phyloP scores from a whole-genome alignment of 2,329 filamentous ascomycete species.

The Cytospora chrysosperma region DNA sequence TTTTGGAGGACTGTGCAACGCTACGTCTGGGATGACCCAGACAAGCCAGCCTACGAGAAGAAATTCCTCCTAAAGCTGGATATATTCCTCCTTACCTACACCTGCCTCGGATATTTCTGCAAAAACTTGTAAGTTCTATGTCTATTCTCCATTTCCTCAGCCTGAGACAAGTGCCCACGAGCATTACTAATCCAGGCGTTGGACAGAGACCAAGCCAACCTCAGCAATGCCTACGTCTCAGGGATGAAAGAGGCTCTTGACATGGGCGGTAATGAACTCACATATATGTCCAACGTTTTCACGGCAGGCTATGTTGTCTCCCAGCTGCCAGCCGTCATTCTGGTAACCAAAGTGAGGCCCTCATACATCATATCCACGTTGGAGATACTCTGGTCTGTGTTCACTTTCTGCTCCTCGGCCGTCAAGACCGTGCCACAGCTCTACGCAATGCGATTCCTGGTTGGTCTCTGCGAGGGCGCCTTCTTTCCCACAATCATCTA shows the following conservation, averaged over 20 bases:
- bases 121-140: constrained; percentile 17
- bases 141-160: neutral
- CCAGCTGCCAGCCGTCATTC: constrained; percentile 21
- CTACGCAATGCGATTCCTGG: constrained; percentile 20
- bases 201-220: constrained; percentile 9
- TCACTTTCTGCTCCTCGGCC: constrained; percentile 22
- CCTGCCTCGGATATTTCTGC: constrained; percentile 23
- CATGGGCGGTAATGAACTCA: constrained; percentile 21
- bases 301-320: constrained; percentile 22
- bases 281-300: constrained; percentile 21
- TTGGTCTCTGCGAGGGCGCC: constrained; percentile 21
- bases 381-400: constrained; percentile 21
- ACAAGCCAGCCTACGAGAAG: constrained; percentile 27
- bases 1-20: constrained; percentile 26
- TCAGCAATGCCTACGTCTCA: constrained; percentile 24
- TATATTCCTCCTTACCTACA: constrained; percentile 15
- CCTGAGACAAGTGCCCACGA: neutral
- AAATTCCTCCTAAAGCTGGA: constrained; percentile 26
- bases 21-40: constrained; percentile 34
- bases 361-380: constrained; percentile 21
- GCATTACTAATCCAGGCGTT: neutral
- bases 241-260: constrained; percentile 22
- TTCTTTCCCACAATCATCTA: constrained; percentile 26
- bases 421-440: constrained; percentile 23
- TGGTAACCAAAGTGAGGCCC: constrained; percentile 19